Evolutionary conservation across 176 grass and related monocot genomes (phyloP), one percentile per base, ranked within the genome.

Genomic region (Avena atlantica): DNA sequence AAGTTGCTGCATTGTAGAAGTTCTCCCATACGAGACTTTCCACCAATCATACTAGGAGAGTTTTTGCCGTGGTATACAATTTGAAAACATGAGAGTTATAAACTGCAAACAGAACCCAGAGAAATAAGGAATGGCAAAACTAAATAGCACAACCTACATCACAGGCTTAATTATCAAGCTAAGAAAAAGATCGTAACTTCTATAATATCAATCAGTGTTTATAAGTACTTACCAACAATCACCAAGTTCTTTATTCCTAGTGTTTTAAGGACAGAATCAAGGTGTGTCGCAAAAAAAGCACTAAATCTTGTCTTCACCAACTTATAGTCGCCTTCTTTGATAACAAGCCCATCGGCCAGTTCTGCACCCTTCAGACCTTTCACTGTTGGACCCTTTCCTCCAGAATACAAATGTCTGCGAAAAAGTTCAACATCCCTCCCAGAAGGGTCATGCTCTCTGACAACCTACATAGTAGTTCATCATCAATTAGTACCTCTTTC

Each of bases 231-330:
- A 98, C 96, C 91, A 83, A 92, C 91, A 70, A 98, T 60, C 76
- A 98, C 88, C 90, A 98, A 83, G 49, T 83, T 92, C 81, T 92
- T 95, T 81, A 94, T 92, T 86, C 91, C 93, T 57, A 64, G 86
- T 69, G 88, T 82, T 81, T 92, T 90, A 27, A 99, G 88, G 90
- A 98, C 86, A 50, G 88, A 85, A 90, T 98, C 92, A 66, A 98
- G 93, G 73, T 86, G 81, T 2, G 96, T 98, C 1, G 90, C 92
- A 72, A 94, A 95, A 79, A 98, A 98, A 40, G 92, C 96, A 88
- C 93, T 98, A 42, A 98, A 98, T 37, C 96, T 94, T 63, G 96
- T 98, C 86, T 98, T 98, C 52, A 92, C 90, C n/a, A 98, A 91
- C 76, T 94, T 98, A 31, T 98, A 98, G 2, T 98, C 96, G n/a